Evolutionary conservation across 2,329 filamentous ascomycete species (phyloP), one percentile per base, ranked within the genome.

Genomic region (Xylariaceae sp.): DNA sequence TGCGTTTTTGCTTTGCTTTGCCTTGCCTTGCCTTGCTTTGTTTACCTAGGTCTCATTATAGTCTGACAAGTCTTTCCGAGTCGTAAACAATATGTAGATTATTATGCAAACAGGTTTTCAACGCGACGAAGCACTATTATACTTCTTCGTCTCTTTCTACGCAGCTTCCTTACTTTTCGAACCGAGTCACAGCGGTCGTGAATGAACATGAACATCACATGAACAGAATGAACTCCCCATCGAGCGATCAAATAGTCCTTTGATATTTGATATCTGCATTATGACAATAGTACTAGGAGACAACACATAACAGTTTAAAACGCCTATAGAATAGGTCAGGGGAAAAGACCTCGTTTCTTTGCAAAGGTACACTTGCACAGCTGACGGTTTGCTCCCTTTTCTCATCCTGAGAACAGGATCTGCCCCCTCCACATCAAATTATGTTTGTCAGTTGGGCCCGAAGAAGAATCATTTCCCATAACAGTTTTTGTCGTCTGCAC

Each of bases 211-310:
- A 19, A 19, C 19, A 19, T 19, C 19, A 19, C 19, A 19, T 19
- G 19, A 19, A 19, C 19, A 19, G 19, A 19, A 19, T 19, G 19
- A 19, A 19, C 19, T 42, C 9, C 7, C 39, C 8, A 9, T 9
- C n/a, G 19, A 56, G 61, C 62, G 53, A 65, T 64, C 63, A 64
- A 63, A 61, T 58, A 54, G 46, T 42, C 57, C 41, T 37, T 19
- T 72, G 72, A 72, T 72, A 73, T 74, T 72, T 76, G 75, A 80
- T 80, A 80, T 81, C 75, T 80, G 78, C 77, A 83, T 83, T 82
- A 83, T 74, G 75, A 73, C 75, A 80, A 73, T 81, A 82, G 69
- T 76, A 77, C 72, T 78, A 76, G 66, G 64, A 70, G 73, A 73
- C 72, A 50, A 70, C 47, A 74, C 71, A 57, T 66, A 62, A 65